phyloP scores from a whole-genome alignment of 345 rosid genomes.

The Salix koriyanagi region DNA sequence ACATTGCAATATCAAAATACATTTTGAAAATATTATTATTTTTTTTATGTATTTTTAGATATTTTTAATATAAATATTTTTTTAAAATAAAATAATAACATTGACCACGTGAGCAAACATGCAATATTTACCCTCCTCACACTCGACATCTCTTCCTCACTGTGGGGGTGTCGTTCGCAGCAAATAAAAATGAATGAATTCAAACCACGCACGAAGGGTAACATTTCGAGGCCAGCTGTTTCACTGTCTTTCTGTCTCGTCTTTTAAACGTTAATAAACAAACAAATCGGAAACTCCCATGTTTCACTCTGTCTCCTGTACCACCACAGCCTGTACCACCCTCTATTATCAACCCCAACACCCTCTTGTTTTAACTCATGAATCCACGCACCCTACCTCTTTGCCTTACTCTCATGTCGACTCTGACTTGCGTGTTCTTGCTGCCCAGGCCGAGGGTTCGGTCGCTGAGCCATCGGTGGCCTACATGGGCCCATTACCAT shows the following conservation, averaged over 20 bases:
- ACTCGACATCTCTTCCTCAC: not conserved
- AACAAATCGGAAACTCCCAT: conserved; percentile 10
- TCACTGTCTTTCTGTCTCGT: not conserved
- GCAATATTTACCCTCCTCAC: too few relatives aligned
- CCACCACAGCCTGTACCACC: not conserved
- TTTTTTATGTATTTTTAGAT: too few relatives aligned
- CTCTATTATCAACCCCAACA: not conserved
- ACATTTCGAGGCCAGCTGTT: not conserved
- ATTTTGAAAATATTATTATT: too few relatives aligned
- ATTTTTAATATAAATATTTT: too few relatives aligned
- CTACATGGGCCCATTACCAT: conserved; percentile 57
- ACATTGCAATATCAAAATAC: too few relatives aligned
- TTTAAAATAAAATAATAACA: too few relatives aligned
- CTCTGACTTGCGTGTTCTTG: conserved; percentile 67
- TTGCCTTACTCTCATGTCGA: conserved; percentile 68
- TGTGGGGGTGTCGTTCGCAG: not conserved
- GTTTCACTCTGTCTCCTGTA: too few relatives aligned
- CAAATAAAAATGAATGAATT: not conserved
- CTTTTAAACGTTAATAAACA: not conserved
- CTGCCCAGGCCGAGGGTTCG: conserved; percentile 84
- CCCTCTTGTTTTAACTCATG: not conserved
- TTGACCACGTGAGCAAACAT: too few relatives aligned
- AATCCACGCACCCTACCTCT: not conserved
- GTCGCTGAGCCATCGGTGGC: conserved; percentile 79
- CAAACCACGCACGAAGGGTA: not conserved